phyloP scores from a whole-genome alignment of 2,329 filamentous ascomycete species.

The Aspergillus hortae region DNA sequence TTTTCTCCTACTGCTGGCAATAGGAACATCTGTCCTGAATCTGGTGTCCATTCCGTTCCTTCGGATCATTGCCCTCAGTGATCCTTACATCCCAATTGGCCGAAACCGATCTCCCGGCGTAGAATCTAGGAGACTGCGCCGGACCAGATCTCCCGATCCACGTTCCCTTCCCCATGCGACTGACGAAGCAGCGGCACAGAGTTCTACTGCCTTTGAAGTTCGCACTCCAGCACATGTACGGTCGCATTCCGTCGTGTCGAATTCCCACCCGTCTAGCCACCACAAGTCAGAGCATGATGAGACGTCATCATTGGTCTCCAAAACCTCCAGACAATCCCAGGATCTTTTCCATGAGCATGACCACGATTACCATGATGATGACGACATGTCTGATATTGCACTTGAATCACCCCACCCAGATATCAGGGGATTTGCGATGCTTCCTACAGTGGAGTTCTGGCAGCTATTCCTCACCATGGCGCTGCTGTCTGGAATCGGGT shows the following conservation, averaged over 20 bases:
- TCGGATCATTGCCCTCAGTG: conserved; percentile 62
- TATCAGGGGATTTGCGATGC: conserved; percentile 76
- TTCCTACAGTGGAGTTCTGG: conserved; percentile 79
- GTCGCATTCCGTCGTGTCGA: conserved; percentile 28
- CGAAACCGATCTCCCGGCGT: conserved; percentile 23
- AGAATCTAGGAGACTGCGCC: conserved; percentile 31
- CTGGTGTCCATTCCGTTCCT: conserved; percentile 82
- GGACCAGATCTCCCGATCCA: conserved; percentile 29
- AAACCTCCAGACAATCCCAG: conserved; percentile 51
- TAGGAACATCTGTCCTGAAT: conserved; percentile 73
- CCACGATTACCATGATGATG: conserved; percentile 37
- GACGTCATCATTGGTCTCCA: conserved; percentile 75
- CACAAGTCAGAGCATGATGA: conserved; percentile 57
- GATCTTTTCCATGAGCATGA: conserved; percentile 39
- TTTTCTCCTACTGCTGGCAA: conserved; percentile 75
- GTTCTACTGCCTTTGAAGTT: conserved; percentile 28
- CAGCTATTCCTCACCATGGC: conserved; percentile 83
- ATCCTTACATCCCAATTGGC: conserved; percentile 42
- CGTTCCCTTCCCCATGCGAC: conserved; percentile 20
- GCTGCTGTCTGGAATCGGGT: conserved; percentile 83
- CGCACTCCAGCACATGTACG: conserved; percentile 24
- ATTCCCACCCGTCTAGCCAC: conserved; percentile 19
- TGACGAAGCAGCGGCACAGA: conserved; percentile 37
- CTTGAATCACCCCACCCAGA: conserved; percentile 79
- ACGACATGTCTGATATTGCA: conserved; percentile 57